Evolutionary conservation across 163 green algal species (phyloP), one percentile per base, ranked within the genome.

Genomic region (Chlamydomonas reinhardtii): DNA sequence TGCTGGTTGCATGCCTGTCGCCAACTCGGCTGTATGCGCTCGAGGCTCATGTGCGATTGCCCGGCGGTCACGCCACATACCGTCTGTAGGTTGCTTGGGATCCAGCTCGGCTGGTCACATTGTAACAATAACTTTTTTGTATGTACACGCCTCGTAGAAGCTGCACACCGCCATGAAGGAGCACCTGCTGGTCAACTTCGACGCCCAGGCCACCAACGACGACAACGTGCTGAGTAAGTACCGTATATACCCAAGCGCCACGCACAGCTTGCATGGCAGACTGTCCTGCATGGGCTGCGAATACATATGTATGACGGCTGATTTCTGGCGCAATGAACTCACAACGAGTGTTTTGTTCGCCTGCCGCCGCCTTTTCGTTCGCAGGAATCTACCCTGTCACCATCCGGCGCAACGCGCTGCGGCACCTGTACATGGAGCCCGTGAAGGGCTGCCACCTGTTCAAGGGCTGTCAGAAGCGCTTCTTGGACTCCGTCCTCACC

Each of bases 161-260:
- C 73, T 88, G 31, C 68, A 83, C 39, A 71, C 43, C n/a, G 82
- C 82, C 34, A 89, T 91, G 87, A 37, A 73, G 48, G 83, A 91
- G 72, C 88, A 91, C 77, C 77, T 91, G 24, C 82, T 87, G 75
- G 75, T 91, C 35, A 76, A 89, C 82, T 87, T 87, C 70, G 52
- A 87, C 69, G 70, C 24, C 4, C 71, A 84, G 34, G 39, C 89
- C 27, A 76, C 70, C 27, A 62, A 31, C 22, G 87, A 91, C 54
- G 87, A 89, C 56, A 59, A 73, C 16, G 74, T 89, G 64, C n/a
- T 68, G 25, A 29, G 61, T 68, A 5, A 31, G 61, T n/a, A 9
- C n/a, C n/a, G n/a, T n/a, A n/a, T n/a, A n/a, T n/a, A n/a, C n/a
- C n/a, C n/a, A n/a, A n/a, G n/a, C n/a, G n/a, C n/a, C n/a, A n/a